Conservation (phyloP, 192 early-diverging fungal species). For the Mortierella claussenii region DNA sequence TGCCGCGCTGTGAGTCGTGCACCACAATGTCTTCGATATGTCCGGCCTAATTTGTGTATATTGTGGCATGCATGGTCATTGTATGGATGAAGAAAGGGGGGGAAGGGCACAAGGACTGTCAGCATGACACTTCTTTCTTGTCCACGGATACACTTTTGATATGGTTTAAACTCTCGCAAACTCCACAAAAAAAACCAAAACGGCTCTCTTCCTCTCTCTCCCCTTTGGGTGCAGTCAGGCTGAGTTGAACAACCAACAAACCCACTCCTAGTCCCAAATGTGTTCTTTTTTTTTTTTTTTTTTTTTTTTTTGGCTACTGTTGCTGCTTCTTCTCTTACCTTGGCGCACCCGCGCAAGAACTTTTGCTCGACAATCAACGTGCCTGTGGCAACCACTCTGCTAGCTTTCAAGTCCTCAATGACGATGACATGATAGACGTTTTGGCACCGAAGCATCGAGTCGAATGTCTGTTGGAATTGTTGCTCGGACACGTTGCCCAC, state of each 20-base stretch:
- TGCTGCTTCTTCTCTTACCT: slow-evolving; percentile 57
- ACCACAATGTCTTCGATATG: slow-evolving; percentile 94
- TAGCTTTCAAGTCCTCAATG: slow-evolving; percentile 74
- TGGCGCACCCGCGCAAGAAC: slow-evolving; percentile 83
- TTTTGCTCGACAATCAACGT: slow-evolving; percentile 93
- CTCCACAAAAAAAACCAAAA: background rate
- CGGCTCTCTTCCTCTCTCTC: no score
- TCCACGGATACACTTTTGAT: background rate
- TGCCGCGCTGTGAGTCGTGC: slow-evolving; percentile 77
- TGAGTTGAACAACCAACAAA: no score
- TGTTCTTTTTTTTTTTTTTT: background rate
- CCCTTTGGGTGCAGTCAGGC: no score
- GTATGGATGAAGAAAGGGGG: background rate
- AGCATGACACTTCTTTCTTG: background rate
- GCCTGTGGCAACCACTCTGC: slow-evolving; percentile 82
- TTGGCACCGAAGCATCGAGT: slow-evolving; percentile 75
- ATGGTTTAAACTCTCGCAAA: background rate
- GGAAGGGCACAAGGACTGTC: background rate
- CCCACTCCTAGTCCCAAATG: no score
- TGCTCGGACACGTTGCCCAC: slow-evolving; percentile 79
- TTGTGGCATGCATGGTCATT: no score
- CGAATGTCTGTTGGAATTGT: slow-evolving; percentile 70
- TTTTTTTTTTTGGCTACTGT: background rate
- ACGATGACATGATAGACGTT: slow-evolving; percentile 81
- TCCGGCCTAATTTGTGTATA: slow-evolving; percentile 72